Evolutionary conservation across 73 alveolate genomes (phyloP).

Genomic region (Halteria grandinella): DNA sequence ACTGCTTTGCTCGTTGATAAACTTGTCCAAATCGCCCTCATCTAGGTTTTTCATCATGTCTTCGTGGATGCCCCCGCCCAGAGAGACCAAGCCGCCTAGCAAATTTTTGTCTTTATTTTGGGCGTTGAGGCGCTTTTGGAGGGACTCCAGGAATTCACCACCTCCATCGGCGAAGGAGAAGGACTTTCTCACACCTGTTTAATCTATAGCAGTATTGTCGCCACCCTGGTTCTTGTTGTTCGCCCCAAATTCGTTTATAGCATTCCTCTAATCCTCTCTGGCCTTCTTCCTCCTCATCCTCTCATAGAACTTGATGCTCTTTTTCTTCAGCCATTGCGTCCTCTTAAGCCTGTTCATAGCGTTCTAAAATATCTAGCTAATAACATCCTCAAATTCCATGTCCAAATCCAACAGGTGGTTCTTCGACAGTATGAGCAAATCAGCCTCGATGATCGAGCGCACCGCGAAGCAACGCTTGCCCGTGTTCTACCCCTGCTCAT

Average conservation of each 20-base stretch:
- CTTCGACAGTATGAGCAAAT: conserved; percentile 27
- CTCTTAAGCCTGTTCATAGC: conserved; percentile 31
- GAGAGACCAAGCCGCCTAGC: no score
- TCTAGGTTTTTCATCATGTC: no score
- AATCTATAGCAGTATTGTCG: no score
- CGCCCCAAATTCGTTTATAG: neutral
- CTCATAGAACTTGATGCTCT: neutral
- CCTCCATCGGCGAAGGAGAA: no score
- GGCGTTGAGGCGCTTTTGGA: no score
- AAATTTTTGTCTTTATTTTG: no score
- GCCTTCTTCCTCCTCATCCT: neutral
- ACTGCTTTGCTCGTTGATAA: no score
- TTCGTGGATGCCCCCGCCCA: no score
- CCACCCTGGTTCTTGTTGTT: neutral
- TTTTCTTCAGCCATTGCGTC: neutral
- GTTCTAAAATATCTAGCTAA: conserved; percentile 30
- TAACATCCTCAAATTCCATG: conserved; percentile 58
- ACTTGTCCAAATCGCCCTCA: no score
- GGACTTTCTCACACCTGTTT: no score
- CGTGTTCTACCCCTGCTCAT: conserved; percentile 11
- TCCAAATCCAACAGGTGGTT: conserved; percentile 43
- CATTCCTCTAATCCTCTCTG: neutral
- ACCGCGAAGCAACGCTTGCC: conserved; percentile 60
- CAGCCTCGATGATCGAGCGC: conserved; percentile 53
- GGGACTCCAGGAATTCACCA: no score